Base-by-base conservation (phyloP, 2,329 filamentous ascomycete genomes). In the Fusarium camptoceras region DNA sequence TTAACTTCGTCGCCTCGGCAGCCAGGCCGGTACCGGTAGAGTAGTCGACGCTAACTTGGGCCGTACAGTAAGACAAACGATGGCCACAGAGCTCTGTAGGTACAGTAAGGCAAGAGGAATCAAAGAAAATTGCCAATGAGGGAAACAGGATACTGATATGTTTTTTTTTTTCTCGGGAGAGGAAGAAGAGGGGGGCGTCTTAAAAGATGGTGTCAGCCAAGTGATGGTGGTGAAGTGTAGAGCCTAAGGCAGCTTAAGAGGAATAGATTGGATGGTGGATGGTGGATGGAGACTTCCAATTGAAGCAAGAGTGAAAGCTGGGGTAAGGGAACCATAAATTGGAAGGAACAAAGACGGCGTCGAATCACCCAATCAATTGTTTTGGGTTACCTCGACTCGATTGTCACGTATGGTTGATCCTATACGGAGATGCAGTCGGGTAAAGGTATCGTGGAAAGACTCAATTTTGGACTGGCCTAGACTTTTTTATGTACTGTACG, bases 91-190 rank as follows among this genome's bases (percentile, higher is more conserved):
- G 59, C 54, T 66, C 64, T 51, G 46, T 49, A 50, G 39, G 61
- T 37, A 50, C 18, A 25, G 12, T 7, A 39, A 49, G 55, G 43
- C 37, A 24, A 37, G 43, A 57, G 50, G 43, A 30, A 42, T 53
- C 37, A 34, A 27, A 47, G 22, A 48, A 53, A 50, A 42, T 59
- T 58, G 25, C 61, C 37, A 34, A 59, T 51, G 58, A 41, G 70
- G 58, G 47, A 62, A 58, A 56, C 51, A 41, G 25, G 64, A 63
- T 71, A 50, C 64, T 75, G 63, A 73, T 74, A 75, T 74, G 71
- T 68, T 60, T 74, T 72, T 70, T 51, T 44, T 49, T 22, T 16
- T 6, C 24, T 41, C 7, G 39, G 16, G 16, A 49, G n/a, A 60
- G n/a, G 50, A 58, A 30, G 61, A 30, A 54, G 31, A 61, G 54